These are phyloP conservation scores for Pontederia crassipes DNA, from an alignment of 176 grass and related monocot genomes.

Conservation along the genomic window DNA sequence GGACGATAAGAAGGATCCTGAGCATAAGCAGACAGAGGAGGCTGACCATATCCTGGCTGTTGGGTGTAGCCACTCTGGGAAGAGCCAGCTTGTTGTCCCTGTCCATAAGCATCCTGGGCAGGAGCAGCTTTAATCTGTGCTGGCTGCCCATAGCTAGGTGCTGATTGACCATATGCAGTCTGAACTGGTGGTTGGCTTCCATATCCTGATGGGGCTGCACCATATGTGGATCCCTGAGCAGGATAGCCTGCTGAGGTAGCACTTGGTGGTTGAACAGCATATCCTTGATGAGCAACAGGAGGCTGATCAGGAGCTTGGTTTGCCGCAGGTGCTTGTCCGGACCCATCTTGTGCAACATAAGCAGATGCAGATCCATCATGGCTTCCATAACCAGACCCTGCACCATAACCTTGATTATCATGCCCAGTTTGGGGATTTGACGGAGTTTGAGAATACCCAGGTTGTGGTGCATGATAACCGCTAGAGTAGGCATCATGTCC, in stretches of 20 bases:
- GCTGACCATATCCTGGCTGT: conserved; percentile 1
- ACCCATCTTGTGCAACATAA: conserved; percentile 4
- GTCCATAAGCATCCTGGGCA: conserved; percentile 2
- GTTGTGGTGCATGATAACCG: conserved; percentile 11
- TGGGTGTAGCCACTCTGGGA: conserved; percentile 1
- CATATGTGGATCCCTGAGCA: conserved; percentile 14
- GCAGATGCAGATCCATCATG: conserved; percentile 18
- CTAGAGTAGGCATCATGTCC: conserved; percentile 18
- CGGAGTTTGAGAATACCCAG: conserved; percentile 15
- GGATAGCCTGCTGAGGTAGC: conserved; percentile 5
- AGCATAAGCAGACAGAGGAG: conserved; percentile 6
- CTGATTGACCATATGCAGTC: conserved; percentile 10
- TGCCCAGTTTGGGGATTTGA: conserved; percentile 10
- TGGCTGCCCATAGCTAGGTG: conserved; percentile 14
- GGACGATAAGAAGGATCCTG: too few relatives aligned
- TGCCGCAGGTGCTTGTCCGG: conserved; percentile 4
- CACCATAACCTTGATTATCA: conserved; percentile 18
- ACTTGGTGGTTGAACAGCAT: background rate
- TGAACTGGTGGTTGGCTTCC: conserved; percentile 4
- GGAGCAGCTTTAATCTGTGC: background rate
- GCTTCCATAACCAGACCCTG: conserved; percentile 6
- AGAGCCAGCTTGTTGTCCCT: background rate
- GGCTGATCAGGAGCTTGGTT: conserved; percentile 12
- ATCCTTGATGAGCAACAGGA: conserved; percentile 1
- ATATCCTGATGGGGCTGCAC: conserved; percentile 1